Evolutionary conservation across 805 yeast genomes (phyloP).

Genomic region (Saturnispora kantuleensis): DNA sequence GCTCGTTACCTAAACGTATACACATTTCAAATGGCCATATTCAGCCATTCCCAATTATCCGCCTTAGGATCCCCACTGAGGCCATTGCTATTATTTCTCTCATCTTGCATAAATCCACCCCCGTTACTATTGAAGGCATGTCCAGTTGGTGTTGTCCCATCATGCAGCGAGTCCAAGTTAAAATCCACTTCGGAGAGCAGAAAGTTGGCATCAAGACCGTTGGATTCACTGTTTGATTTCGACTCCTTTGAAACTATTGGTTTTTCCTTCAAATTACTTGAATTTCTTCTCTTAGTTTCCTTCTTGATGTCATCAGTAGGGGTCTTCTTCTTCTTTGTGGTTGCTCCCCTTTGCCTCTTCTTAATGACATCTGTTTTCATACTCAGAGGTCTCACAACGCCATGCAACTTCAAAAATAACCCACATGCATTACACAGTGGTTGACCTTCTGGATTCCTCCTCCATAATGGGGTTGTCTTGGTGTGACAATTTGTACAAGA

Average conservation of each 20-base stretch:
- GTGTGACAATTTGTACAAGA: conserved; percentile 86
- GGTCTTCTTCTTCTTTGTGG: conserved; percentile 24
- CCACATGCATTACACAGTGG: conserved; percentile 97
- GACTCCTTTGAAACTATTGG: neutral
- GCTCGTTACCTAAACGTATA: too few species aligned
- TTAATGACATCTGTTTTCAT: conserved; percentile 57
- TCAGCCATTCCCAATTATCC: conserved; percentile 8
- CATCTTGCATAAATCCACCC: neutral
- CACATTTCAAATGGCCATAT: conserved; percentile 2
- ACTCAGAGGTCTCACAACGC: conserved; percentile 88
- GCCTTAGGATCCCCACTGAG: neutral
- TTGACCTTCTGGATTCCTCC: conserved; percentile 85
- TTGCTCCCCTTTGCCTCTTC: conserved; percentile 64
- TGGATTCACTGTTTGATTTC: neutral
- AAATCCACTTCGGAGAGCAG: conserved; percentile 4
- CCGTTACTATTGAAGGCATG: neutral
- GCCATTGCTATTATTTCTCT: neutral
- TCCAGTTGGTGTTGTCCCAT: neutral
- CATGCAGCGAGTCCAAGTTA: conserved; percentile 1
- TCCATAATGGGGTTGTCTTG: conserved; percentile 88
- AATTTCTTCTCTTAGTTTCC: neutral
- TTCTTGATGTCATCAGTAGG: conserved; percentile 22
- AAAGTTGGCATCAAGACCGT: conserved; percentile 3
- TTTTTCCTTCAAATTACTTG: neutral
- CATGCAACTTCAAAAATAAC: conserved; percentile 80